Base-by-base conservation (phyloP, 768 basidiomycete species). In the Mycena vitilis region DNA sequence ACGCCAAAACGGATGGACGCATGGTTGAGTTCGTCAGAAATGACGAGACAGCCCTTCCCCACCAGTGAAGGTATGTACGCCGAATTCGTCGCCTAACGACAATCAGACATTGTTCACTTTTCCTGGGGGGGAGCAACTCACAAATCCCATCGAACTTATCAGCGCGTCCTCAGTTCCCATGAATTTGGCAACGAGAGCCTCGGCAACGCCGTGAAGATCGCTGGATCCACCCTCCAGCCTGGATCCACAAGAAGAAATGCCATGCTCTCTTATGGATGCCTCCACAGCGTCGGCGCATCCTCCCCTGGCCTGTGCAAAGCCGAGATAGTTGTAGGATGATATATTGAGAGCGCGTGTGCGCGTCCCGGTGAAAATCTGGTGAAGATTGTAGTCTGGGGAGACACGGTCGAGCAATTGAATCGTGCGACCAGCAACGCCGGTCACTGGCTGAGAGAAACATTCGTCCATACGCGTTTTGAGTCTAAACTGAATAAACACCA, bases 301-400 rank as follows among this genome's bases (percentile, higher is more conserved):
- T 20, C 98, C 98, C 4, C 88, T 86, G 18, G 91, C 93, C 77
- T 98, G 95, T 0, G 98, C 97, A 77, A 99, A 99, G 8, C 98
- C 98, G 73, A 99, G 95, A 78, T 99, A 99, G 81, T 99, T 99
- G 84, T 99, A 99, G 4, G 95, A 98, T 0, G 96, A 97, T 70
- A 99, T 93, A 79, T 99, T 99, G 74, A 99, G 91, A 0, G 92
- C 93, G 59, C 96, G 94, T 0, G 95, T 96, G 38, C 86, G 87
- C 0, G 84, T 87, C 65, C 96, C 97, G 2, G 94, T 93, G 71
- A 91, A 83, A 52, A 89, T 80, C 66, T 94, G 91, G 13, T 90
- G 91, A 76, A 88, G 84, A 80, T 96, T 94, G 82, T 92, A 90
- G 80, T 98, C 92, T 49, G 86, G 81, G 16, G 95, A 93, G 71